A percentile compares a stretch with the other conserved stretches of the same genome.
These are phyloP conservation scores for Naganishia onofrii DNA, from an alignment of 768 basidiomycete genomes.

Conservation along the genomic window DNA sequence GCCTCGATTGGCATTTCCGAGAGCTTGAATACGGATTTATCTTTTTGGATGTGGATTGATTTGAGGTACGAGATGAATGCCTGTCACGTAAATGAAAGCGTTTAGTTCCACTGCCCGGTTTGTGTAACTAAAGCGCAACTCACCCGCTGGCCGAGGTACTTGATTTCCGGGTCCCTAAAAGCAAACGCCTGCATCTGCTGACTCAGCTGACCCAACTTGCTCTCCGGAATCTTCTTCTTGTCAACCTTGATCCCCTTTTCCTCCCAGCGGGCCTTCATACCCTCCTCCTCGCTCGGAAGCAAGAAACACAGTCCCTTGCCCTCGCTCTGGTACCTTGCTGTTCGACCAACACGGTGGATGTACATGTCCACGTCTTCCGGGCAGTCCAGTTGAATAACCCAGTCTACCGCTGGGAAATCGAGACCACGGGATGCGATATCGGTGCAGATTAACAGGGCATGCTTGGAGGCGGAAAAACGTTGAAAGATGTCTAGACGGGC, in stretches of 20 bases:
- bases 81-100: slow-evolving; percentile 53
- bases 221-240: slow-evolving; percentile 81
- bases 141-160: slow-evolving; percentile 90
- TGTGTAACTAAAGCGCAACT: too few relatives aligned
- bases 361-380: slow-evolving; percentile 98
- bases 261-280: slow-evolving; percentile 70
- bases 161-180: slow-evolving; percentile 94
- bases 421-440: slow-evolving; percentile 94
- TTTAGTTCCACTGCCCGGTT: too few relatives aligned
- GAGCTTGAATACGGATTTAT: slow-evolving; percentile 88
- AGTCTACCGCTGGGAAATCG: slow-evolving; percentile 93
- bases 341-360: slow-evolving; percentile 93
- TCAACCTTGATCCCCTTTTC: slow-evolving; percentile 66
- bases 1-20: slow-evolving; percentile 74
- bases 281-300: slow-evolving; percentile 86
- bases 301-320: slow-evolving; percentile 82
- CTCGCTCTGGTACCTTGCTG: slow-evolving; percentile 85
- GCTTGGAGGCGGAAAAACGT: slow-evolving; percentile 74
- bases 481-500: slow-evolving; percentile 77
- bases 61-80: slow-evolving; percentile 94
- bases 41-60: slow-evolving; percentile 86
- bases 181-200: slow-evolving; percentile 87
- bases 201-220: slow-evolving; percentile 78
- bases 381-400: slow-evolving; percentile 93
- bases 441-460: slow-evolving; percentile 87